Base-by-base conservation (phyloP, 768 basidiomycete genomes). In the Xerocomellus dryophilus region DNA sequence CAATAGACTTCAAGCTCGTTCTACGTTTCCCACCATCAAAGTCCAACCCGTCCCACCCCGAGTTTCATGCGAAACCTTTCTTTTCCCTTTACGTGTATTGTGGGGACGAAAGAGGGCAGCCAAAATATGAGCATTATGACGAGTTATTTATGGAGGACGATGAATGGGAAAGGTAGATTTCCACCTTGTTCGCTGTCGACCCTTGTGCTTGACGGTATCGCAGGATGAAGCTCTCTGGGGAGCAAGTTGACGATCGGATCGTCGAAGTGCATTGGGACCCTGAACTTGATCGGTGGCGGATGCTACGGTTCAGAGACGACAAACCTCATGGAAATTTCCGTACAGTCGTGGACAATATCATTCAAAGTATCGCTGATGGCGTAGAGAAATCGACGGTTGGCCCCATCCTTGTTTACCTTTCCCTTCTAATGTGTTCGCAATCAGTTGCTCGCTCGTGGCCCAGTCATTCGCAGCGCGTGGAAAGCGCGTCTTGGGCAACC, bases 1-100 rank as follows among this genome's bases (percentile, higher is more conserved):
- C 94, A 2, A 88, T 98, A 63, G 97, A 99, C 71, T 98, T 99
- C 78, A 93, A 93, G 69, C 86, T 98, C 27, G 81, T 94, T 45
- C 76, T 99, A n/a, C 86, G 93, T 31, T 99, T 98, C 69, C 94
- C 96, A 1, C 83, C 93, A 2, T 69, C 73, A 4, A 66, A 68
- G 15, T 72, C 73, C 21, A 70, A 85, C 47, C 77, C 81, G 0
- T 61, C 72, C 7, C 71, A 83, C 61, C 90, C 93, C 1, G 93
- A 98, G 64, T 88, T 86, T 59, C 77, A 76, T 55, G 85, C 85
- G 11, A 98, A 94, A 68, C 97, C 97, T 1, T 66, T 88, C 5
- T 98, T 98, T 67, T 72, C 88, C 46, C 76, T 99, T 29, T 74
- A 93, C 56, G 84, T 85, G 15, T 98, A 90, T 83, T 80, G 82